A percentile compares a stretch with the other conserved stretches of the same genome.
Evolutionary conservation across 768 basidiomycete genomes (phyloP).

Genomic region (Tricholoma furcatifolium): DNA sequence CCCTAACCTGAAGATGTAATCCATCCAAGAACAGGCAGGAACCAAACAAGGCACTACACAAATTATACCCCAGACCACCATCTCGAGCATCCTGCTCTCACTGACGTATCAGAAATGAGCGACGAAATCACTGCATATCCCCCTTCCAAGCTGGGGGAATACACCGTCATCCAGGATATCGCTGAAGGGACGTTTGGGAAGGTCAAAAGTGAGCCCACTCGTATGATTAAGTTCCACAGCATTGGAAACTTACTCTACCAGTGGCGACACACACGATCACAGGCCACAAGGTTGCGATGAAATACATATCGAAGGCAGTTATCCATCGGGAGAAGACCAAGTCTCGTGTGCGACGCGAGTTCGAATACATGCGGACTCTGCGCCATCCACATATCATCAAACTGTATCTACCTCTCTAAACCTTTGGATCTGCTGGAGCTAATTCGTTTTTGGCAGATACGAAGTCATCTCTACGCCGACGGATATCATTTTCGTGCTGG

Average conservation of each 20-base stretch:
- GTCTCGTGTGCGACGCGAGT: conserved; percentile 89
- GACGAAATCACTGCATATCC: conserved; percentile 39
- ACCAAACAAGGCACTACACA: conserved; percentile 21
- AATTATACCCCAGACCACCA: conserved; percentile 30
- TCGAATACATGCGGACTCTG: conserved; percentile 93
- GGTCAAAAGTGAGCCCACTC: conserved; percentile 80
- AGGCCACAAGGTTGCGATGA: conserved; percentile 96
- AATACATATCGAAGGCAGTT: conserved; percentile 92
- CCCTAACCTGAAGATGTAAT: background rate
- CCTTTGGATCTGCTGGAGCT: conserved; percentile 10
- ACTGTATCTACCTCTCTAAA: conserved; percentile 55
- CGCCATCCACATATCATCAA: conserved; percentile 98
- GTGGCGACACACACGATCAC: conserved; percentile 95
- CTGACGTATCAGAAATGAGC: conserved; percentile 26
- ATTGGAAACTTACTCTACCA: conserved; percentile 29
- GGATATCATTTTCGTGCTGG: conserved; percentile 98
- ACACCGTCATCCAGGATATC: conserved; percentile 82
- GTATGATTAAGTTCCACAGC: background rate
- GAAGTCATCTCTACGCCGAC: conserved; percentile 91
- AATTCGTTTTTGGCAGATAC: conserved; percentile 46
- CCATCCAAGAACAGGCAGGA: background rate
- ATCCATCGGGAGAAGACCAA: conserved; percentile 92
- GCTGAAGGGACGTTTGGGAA: conserved; percentile 98
- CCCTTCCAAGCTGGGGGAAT: conserved; percentile 84
- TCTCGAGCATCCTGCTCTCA: conserved; percentile 20